Evolutionary conservation across 345 rosid species (phyloP).

Genomic region (Syzygium jambos): DNA sequence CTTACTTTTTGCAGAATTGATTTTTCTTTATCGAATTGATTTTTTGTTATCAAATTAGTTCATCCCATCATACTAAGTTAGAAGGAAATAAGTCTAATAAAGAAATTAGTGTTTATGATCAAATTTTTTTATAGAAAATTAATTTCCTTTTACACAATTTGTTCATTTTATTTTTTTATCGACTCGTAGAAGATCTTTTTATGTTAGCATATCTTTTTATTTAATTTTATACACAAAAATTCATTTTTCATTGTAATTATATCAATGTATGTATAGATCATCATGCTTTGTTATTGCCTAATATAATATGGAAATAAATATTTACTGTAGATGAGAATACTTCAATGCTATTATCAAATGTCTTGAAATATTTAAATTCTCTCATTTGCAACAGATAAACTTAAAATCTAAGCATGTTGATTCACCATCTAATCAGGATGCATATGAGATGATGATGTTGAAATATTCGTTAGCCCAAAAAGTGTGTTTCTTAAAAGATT

Average conservation of each 20-base stretch:
- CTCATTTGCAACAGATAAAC: not conserved
- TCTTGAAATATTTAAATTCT: not conserved
- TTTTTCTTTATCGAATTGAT: not conserved
- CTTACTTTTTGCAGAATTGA: not conserved
- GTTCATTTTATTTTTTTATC: not conserved
- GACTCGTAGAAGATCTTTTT: not conserved
- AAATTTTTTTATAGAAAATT: not conserved
- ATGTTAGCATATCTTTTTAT: not conserved
- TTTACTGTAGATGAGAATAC: not conserved
- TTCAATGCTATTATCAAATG: not conserved
- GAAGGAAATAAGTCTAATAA: not conserved
- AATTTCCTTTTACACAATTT: not conserved
- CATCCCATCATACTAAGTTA: not conserved
- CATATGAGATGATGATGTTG: not conserved
- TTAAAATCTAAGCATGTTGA: not conserved
- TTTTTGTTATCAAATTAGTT: not conserved
- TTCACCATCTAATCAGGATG: not conserved
- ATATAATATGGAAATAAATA: not conserved
- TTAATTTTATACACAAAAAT: not conserved
- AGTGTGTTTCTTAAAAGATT: not conserved
- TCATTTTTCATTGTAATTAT: not conserved
- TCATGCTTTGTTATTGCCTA: not conserved
- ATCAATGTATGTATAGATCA: not conserved
- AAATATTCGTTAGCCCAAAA: not conserved
- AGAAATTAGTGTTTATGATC: not conserved